Evolutionary conservation across 129 eudicot species (phyloP).

Genomic region (Pseudognaphalium luteoalbum): DNA sequence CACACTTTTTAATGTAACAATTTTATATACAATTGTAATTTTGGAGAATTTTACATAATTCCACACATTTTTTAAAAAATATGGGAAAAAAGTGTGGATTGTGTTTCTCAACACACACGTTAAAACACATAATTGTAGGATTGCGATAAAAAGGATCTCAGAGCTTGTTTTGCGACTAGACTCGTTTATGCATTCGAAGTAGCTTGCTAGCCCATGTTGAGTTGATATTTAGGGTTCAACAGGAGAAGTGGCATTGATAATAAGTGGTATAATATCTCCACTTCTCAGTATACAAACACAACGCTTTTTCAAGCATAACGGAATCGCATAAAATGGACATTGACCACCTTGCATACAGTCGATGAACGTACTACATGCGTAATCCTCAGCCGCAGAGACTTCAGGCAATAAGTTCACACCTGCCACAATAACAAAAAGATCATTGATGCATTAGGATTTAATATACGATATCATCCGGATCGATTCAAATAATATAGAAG

Average conservation of each 20-base stretch:
- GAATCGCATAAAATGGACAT: not conserved
- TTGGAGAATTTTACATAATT: too few relatives aligned
- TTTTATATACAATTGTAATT: too few relatives aligned
- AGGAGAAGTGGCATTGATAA: constrained; percentile 8
- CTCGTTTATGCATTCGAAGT: not conserved
- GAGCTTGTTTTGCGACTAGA: not conserved
- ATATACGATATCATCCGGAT: not conserved
- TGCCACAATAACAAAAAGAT: not conserved
- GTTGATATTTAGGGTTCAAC: not conserved
- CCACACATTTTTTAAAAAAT: too few relatives aligned
- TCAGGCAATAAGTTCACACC: not conserved
- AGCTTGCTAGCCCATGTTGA: not conserved
- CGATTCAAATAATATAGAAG: too few relatives aligned
- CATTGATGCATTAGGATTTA: not conserved
- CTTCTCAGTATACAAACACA: not conserved
- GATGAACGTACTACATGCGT: not conserved
- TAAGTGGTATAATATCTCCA: constrained; percentile 14
- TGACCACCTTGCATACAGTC: constrained; percentile 6
- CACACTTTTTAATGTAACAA: too few relatives aligned
- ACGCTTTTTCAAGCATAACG: not conserved
- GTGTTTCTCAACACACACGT: too few relatives aligned
- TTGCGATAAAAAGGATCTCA: not conserved
- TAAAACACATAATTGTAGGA: not conserved
- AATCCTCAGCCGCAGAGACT: not conserved
- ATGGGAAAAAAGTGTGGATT: too few relatives aligned